These are phyloP conservation scores for Prunus davidiana DNA, from an alignment of 306 rosid species.

Conservation along the genomic window DNA sequence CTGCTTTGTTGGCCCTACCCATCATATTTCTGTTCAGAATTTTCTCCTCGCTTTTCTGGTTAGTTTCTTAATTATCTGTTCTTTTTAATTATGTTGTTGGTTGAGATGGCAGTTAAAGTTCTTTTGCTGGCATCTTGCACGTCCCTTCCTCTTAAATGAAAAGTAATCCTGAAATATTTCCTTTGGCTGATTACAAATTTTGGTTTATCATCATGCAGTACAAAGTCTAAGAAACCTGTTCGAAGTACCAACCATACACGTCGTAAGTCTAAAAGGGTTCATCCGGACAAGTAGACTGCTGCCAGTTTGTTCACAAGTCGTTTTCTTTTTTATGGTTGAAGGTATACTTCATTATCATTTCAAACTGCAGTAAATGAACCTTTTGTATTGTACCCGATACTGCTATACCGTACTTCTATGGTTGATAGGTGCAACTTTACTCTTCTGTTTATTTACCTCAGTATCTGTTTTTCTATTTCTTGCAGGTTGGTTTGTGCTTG, in stretches of 20 bases:
- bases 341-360: not conserved
- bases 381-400: not conserved
- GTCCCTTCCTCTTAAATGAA: not conserved
- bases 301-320: not conserved
- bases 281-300: constrained; percentile 60
- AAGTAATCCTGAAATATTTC: not conserved
- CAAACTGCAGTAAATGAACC: not conserved
- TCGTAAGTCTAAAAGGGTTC: constrained; percentile 79
- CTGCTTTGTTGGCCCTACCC: constrained; percentile 84
- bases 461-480: not conserved
- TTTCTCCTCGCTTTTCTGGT: constrained; percentile 65
- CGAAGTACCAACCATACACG: constrained; percentile 54
- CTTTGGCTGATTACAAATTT: not conserved
- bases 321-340: constrained; percentile 10
- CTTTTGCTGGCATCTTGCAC: not conserved
- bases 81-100: not conserved
- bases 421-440: not conserved
- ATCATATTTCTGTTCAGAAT: constrained; percentile 63
- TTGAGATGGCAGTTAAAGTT: not conserved
- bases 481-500: constrained; percentile 43
- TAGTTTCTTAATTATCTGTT: constrained; percentile 23
- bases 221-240: constrained; percentile 52
- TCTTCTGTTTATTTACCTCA: not conserved
- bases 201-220: constrained; percentile 39
- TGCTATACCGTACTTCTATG: not conserved